Base-by-base conservation (phyloP, 2,329 filamentous ascomycete species). In the Cladosporium sp. region DNA sequence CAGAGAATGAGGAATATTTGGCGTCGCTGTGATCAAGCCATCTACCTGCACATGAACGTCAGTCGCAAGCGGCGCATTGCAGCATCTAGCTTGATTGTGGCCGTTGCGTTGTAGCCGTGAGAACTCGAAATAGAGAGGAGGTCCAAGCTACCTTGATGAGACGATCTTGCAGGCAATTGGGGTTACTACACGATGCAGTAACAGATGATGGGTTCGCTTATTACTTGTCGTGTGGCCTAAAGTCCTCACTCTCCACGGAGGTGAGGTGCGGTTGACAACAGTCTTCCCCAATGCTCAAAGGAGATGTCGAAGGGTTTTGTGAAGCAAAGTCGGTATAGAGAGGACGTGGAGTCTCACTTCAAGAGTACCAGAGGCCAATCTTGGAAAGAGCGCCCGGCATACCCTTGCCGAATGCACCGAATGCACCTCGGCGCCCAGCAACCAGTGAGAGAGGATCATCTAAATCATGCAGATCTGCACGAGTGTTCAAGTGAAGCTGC, bases 361-460 rank as follows among this genome's bases (percentile, higher is more conserved):
- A 46, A 46, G 40, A 46, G 11, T 46, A 23, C 40, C 5, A 1
- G 10, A 21, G n/a, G 10, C n/a, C 40, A 21, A 46, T 46, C n/a
- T 12, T 46, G 40, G 40, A 21, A 46, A 46, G n/a, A 21, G 40
- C 40, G n/a, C n/a, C 40, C 40, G n/a, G 40, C 40, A 46, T 21
- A 21, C 3, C 40, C 21, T 46, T 46, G n/a, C 40, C 40, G 40
- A 46, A n/a, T 5, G 10, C 37, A 1, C 37, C 8, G 37, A 57
- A 14, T n/a, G 40, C 37, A 49, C 57, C 57, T 60, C 57, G 57
- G 57, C 57, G 57, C 57, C 40, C 26, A 60, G 56, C 56, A 11
- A 35, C 21, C 44, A 26, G 23, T 26, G 56, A 35, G 8, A 46
- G 10, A 21, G 18, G 21, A n/a, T 46, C 40, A 46, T n/a, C 40